Evolutionary conservation across 331 rosid genomes (phyloP), one percentile per base, ranked within the genome.

Genomic region (Dryas integrifolia): DNA sequence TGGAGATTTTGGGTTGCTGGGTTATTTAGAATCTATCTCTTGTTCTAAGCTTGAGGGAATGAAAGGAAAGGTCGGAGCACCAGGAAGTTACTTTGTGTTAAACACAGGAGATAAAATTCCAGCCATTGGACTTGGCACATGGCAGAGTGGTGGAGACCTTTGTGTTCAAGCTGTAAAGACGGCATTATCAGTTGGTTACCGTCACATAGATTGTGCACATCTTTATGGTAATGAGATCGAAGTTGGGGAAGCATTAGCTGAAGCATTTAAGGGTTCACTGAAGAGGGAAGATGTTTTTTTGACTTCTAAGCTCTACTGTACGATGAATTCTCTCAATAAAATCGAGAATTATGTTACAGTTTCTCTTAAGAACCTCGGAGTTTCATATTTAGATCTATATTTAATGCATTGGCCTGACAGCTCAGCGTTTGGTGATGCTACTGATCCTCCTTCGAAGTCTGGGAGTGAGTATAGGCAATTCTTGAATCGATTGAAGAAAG

Each of bases 331-430:
- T 7, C 79, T 83, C 60, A 83, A 83, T 68, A 83, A 83, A 70
- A 83, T 83, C 5, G 86, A 83, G 76, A 83, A 83, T 55, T 83
- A 71, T 68, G 86, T 83, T n/a, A 67, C 69, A 83, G 86, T 76
- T 35, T 83, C 86, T 9, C 83, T 83, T 47, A 83, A 83, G 83
- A 83, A 83, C 50, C 86, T 83, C 10, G 84, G 84, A 15, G 84
- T 83, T 72, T 72, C 81, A 12, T 83, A 76, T 60, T 72, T 83
- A 59, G 86, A 83, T 83, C 86, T 83, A 43, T 83, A 83, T 68
- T 68, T 83, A 81, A 83, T 83, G 86, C 86, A 83, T 72, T 83
- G 84, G 86, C 86, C 86, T 8, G 84, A 83, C 46, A 75, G 79
- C 58, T 83, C 86, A 1, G 86, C 81, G 3, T 79, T 83, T 68